Percentiles rank a stretch among this genome's conserved stretches.
These are phyloP conservation scores for Schwanniomyces vanrijiae DNA, from an alignment of 805 yeast species.

Conservation along the genomic window DNA sequence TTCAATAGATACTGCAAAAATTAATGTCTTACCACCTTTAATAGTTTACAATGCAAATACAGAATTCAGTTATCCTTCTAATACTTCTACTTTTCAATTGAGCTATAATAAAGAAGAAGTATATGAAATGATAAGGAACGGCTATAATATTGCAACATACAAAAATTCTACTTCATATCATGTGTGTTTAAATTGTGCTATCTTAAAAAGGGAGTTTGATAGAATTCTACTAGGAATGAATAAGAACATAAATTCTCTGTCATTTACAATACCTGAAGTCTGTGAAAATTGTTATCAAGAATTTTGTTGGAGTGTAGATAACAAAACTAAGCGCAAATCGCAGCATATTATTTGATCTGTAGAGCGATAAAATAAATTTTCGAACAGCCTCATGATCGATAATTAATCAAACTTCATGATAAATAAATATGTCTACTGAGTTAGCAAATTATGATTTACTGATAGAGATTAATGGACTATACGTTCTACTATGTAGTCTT, in stretches of 20 bases:
- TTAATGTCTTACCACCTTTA: slow-evolving; percentile 46
- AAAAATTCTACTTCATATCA: slow-evolving; percentile 43
- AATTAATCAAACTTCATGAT: too few relatives aligned
- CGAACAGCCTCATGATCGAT: neutral
- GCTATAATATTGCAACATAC: slow-evolving; percentile 50
- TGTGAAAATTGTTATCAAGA: slow-evolving; percentile 17
- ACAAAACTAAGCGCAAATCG: neutral
- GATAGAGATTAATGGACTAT: slow-evolving; percentile 24
- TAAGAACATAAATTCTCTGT: neutral
- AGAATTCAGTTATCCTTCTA: slow-evolving; percentile 42
- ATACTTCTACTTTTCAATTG: slow-evolving; percentile 60
- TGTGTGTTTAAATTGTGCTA: slow-evolving; percentile 57
- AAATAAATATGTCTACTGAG: neutral
- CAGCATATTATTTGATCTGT: neutral
- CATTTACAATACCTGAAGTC: slow-evolving; percentile 11
- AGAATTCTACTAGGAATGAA: slow-evolving; percentile 14
- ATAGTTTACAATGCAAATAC: slow-evolving; percentile 53
- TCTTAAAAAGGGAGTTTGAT: slow-evolving; percentile 53
- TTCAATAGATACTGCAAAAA: neutral
- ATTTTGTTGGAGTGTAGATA: slow-evolving; percentile 16
- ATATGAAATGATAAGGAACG: slow-evolving; percentile 48
- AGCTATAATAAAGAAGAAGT: slow-evolving; percentile 48
- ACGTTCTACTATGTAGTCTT: slow-evolving; percentile 35
- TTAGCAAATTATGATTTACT: neutral
- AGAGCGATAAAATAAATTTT: neutral